Evolutionary conservation across 495 filamentous ascomycete species (phyloP), one percentile per base, ranked within the genome.

Genomic region (Lasiosphaeriaceae sp.): DNA sequence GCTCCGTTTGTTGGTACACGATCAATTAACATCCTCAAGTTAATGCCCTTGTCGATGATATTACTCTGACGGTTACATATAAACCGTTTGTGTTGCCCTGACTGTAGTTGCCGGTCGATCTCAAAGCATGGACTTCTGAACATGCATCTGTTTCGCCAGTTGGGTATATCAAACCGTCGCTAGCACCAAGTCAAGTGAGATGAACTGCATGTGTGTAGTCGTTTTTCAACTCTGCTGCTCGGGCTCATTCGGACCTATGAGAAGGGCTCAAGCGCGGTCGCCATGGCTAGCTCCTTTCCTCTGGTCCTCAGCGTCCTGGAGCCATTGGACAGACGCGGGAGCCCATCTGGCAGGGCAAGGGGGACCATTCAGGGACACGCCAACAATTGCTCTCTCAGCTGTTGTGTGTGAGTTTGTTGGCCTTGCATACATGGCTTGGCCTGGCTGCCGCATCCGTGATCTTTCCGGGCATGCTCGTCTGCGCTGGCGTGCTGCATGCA

Each of bases 351-450:
- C 56, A 53, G 23, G 60, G 29, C 11, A 14, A 17, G 41, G 22
- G 24, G 43, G 20, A 47, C 47, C 24, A 54, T 41, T 24, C 52
- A 47, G 43, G 44, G 19, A 26, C 31, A 47, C 37, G 47, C 35
- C 34, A 31, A 31, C 26, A 31, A 31, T 31, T 31, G 26, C 24
- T 39, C 23, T 53, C 41, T 51, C 58, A 58, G 57, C 44, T 56
- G 47, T 52, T 50, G 47, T 68, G 44, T 57, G 50, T 49, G 59
- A 66, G 44, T 66, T 68, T 59, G 73, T 57, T 76, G 72, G 71
- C 71, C 63, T 66, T 73, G 72, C 71, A 74, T 76, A 61, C 56
- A 67, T 54, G 60, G 58, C 65, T 57, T 69, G 39, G 49, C 12
- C 2, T 31, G 49, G 49, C 35, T 9, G 26, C 26, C 26, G 14